These are phyloP conservation scores for Tolypocladium album DNA, from an alignment of 2,329 filamentous ascomycete species.

Conservation along the genomic window DNA sequence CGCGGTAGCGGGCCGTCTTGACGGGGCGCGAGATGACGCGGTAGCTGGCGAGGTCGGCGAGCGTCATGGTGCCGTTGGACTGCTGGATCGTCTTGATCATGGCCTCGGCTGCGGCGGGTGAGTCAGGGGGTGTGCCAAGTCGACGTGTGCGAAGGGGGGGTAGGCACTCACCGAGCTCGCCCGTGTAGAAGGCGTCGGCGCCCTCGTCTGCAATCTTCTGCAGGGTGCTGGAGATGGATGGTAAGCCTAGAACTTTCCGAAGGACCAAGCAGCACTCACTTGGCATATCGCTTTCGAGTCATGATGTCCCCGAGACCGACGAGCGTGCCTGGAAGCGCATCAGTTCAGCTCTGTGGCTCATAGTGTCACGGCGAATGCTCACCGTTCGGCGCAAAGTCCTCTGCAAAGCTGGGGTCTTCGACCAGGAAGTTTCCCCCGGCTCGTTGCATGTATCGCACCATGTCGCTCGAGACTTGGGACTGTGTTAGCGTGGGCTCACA, in stretches of 20 bases:
- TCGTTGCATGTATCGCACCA: conserved; percentile 60
- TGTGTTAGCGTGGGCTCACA: not conserved
- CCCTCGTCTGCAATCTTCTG: conserved; percentile 67
- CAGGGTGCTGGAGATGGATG: conserved; percentile 39
- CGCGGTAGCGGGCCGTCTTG: conserved; percentile 55
- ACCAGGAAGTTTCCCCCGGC: conserved; percentile 54
- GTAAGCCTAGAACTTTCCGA: conserved; percentile 1
- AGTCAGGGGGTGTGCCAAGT: conserved; percentile 3
- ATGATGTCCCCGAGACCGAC: conserved; percentile 66
- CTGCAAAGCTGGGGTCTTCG: conserved; percentile 67
- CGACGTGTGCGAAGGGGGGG: not conserved
- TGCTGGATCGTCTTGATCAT: conserved; percentile 60
- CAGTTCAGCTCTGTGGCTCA: not conserved
- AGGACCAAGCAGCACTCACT: conserved; percentile 16
- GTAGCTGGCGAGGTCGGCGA: conserved; percentile 68
- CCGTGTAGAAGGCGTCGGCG: conserved; percentile 62
- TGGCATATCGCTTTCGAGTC: conserved; percentile 68
- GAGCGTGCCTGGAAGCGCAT: conserved; percentile 38
- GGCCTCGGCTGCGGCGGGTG: conserved; percentile 45
- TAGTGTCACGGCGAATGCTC: not conserved
- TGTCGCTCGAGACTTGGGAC: conserved; percentile 53
- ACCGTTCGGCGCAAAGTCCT: conserved; percentile 80
- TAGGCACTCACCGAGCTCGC: conserved; percentile 41
- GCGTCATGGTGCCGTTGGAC: conserved; percentile 73
- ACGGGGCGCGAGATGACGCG: conserved; percentile 53